phyloP scores from a whole-genome alignment of 257 asterid genomes.

The Dorcoceras hygrometricum region DNA sequence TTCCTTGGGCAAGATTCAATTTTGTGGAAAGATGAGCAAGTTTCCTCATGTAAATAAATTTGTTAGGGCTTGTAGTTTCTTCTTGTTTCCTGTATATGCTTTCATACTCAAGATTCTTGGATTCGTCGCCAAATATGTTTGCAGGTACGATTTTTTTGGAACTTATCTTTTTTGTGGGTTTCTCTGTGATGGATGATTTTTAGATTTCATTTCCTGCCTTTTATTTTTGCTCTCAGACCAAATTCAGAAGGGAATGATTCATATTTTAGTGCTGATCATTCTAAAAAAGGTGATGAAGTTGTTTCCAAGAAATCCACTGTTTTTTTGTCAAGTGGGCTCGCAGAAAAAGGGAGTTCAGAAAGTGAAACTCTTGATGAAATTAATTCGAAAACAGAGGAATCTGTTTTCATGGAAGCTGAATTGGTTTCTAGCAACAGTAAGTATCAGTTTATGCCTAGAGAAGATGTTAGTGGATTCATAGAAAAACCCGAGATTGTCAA shows the following conservation, averaged over 20 bases:
- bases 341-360: conserved; percentile 1
- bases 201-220: neutral
- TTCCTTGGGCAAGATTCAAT: conserved; percentile 28
- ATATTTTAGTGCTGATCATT: conserved; percentile 27
- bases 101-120: conserved; percentile 38
- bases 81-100: conserved; percentile 34
- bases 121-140: conserved; percentile 27
- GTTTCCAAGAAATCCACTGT: conserved; percentile 25
- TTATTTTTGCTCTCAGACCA: conserved; percentile 37
- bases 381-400: conserved; percentile 38
- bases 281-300: conserved; percentile 28
- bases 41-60: conserved; percentile 29
- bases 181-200: neutral
- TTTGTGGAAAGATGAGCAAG: conserved; percentile 29
- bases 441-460: conserved; percentile 39
- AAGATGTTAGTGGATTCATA: conserved; percentile 40
- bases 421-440: conserved; percentile 30
- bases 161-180: neutral
- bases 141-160: conserved; percentile 38
- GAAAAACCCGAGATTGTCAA: conserved; percentile 40
- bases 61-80: conserved; percentile 27
- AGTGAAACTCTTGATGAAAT: conserved; percentile 11
- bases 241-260: conserved; percentile 31
- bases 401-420: conserved; percentile 38
- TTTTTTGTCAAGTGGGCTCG: conserved; percentile 29